phyloP scores from a whole-genome alignment of 495 filamentous ascomycete genomes.

The Talaromyces liani region DNA sequence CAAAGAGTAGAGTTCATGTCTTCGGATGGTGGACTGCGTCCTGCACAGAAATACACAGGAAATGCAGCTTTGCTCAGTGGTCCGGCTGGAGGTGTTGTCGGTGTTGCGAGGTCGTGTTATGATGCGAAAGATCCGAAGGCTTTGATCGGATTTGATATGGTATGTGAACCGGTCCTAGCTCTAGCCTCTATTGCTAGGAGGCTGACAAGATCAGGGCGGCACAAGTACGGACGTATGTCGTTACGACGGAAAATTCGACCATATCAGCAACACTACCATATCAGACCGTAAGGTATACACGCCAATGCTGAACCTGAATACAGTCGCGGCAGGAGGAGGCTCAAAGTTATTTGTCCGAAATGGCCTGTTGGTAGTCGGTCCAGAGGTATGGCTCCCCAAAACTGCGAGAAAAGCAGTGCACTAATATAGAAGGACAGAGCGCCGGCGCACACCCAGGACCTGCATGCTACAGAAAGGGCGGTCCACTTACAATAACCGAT shows the following conservation, averaged over 20 bases:
- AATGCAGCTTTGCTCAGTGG: constrained; percentile 53
- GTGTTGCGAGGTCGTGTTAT: constrained; percentile 89
- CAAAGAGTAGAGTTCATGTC: constrained; percentile 49
- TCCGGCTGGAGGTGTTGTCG: constrained; percentile 69
- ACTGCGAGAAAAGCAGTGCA: too few relatives aligned
- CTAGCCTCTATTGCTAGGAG: not conserved
- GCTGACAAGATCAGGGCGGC: constrained; percentile 41
- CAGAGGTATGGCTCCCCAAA: constrained; percentile 30
- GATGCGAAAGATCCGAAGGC: constrained; percentile 79
- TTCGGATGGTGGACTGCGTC: constrained; percentile 48
- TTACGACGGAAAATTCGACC: constrained; percentile 90
- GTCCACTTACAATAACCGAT: constrained; percentile 32
- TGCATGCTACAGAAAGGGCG: constrained; percentile 70
- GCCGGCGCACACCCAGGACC: constrained; percentile 50
- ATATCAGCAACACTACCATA: constrained; percentile 95
- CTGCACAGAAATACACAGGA: constrained; percentile 50
- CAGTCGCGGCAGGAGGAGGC: constrained; percentile 37
- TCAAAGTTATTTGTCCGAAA: constrained; percentile 28
- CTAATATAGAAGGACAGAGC: not conserved
- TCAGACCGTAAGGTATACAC: constrained; percentile 33
- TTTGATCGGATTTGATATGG: constrained; percentile 96
- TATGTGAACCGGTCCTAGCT: not conserved
- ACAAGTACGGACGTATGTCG: constrained; percentile 93
- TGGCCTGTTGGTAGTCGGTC: constrained; percentile 32
- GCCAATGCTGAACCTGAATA: constrained; percentile 28